A percentile compares a stretch with the other conserved stretches of the same genome.
These are phyloP conservation scores for Macrocybe gigantea DNA, from an alignment of 768 basidiomycete species.

Conservation along the genomic window DNA sequence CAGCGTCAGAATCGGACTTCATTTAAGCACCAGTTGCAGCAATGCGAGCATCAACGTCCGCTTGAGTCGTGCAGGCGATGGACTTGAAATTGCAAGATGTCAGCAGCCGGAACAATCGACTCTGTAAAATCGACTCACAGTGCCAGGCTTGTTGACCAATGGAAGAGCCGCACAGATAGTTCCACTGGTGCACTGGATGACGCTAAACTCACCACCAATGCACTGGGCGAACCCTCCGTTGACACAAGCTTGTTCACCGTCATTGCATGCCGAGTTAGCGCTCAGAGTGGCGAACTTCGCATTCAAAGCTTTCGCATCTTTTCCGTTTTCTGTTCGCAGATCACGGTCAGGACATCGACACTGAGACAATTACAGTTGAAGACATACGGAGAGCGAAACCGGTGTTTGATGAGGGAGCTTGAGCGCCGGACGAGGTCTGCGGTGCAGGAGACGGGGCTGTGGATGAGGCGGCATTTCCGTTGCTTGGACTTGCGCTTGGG, in stretches of 20 bases:
- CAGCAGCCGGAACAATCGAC: not conserved
- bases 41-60: constrained; percentile 13
- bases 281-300: constrained; percentile 20
- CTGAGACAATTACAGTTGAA: not conserved
- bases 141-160: constrained; percentile 21
- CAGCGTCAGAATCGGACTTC: not conserved
- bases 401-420: not conserved
- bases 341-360: not conserved
- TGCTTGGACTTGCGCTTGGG: no score
- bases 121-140: constrained; percentile 8
- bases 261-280: constrained; percentile 15
- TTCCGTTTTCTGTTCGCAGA: constrained; percentile 10
- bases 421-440: not conserved
- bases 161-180: constrained; percentile 23
- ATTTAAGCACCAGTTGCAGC: constrained; percentile 13
- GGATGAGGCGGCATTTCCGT: not conserved
- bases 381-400: constrained; percentile 8
- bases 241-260: constrained; percentile 16
- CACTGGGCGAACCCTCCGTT: constrained; percentile 17
- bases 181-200: constrained; percentile 21
- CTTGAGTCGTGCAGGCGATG: constrained; percentile 10
- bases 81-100: constrained; percentile 5
- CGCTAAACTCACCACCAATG: constrained; percentile 15
- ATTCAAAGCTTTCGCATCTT: constrained; percentile 13
- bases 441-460: not conserved